phyloP scores from a whole-genome alignment of 768 basidiomycete species.

The Mycena leptocephala region DNA sequence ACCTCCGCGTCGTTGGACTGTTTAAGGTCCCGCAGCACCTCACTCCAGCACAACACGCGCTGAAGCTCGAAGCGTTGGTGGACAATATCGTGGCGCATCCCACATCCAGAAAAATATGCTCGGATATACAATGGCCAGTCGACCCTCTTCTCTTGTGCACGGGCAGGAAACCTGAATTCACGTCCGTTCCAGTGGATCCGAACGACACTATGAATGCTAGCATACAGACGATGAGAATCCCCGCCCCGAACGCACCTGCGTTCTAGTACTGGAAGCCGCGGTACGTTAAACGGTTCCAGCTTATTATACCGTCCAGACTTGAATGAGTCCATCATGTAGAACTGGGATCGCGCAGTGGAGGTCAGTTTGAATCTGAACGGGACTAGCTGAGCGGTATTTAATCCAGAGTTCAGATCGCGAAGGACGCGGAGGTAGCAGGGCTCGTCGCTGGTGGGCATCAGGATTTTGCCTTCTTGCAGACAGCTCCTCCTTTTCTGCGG shows the following conservation, averaged over 20 bases:
- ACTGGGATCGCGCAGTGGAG: slow-evolving; percentile 11
- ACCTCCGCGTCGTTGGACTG: slow-evolving; percentile 3
- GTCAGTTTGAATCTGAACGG: slow-evolving; percentile 13
- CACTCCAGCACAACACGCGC: slow-evolving; percentile 2
- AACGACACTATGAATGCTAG: slow-evolving; percentile 11
- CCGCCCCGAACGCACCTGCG: not conserved
- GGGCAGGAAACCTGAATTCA: not conserved
- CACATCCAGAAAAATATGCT: slow-evolving; percentile 10
- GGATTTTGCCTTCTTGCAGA: slow-evolving; percentile 13
- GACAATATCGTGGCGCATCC: slow-evolving; percentile 4
- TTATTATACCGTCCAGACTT: not conserved
- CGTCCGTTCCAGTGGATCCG: not conserved
- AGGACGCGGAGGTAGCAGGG: slow-evolving; percentile 11
- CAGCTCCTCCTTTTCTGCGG: slow-evolving; percentile 13
- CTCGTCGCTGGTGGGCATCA: slow-evolving; percentile 10
- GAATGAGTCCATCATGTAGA: not conserved
- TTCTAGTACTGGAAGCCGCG: slow-evolving; percentile 7
- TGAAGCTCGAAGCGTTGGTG: slow-evolving; percentile 8
- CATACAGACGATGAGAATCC: slow-evolving; percentile 11
- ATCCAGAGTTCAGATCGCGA: slow-evolving; percentile 15
- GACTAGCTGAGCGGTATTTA: not conserved
- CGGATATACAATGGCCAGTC: slow-evolving; percentile 8
- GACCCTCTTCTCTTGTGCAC: slow-evolving; percentile 7
- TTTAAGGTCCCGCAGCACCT: slow-evolving; percentile 17
- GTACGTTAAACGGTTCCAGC: not conserved